A percentile compares a stretch with the other conserved stretches of the same genome.
Evolutionary conservation across 2,329 filamentous ascomycete species (phyloP).

Genomic region (Zymoseptoria brevis): DNA sequence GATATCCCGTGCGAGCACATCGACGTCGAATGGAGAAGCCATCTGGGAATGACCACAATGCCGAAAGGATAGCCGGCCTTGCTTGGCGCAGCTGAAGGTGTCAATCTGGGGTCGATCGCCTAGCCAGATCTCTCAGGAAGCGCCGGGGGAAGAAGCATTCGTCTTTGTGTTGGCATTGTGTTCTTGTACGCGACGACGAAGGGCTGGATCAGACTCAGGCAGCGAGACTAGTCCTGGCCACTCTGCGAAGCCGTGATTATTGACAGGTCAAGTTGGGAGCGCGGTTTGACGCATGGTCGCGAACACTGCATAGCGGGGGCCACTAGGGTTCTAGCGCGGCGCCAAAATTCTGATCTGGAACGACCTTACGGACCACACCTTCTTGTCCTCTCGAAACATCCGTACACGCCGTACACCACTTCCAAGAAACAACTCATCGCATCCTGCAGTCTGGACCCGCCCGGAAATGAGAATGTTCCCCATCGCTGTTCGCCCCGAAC

Average conservation of each 20-base stretch:
- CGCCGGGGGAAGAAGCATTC: not conserved
- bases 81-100: too few species aligned
- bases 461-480: not conserved
- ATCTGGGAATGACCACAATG: not conserved
- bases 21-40: slow-evolving; percentile 6
- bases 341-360: not conserved
- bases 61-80: not conserved
- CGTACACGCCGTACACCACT: not conserved
- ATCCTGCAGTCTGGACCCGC: not conserved
- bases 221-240: too few species aligned
- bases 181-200: not conserved
- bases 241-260: too few species aligned
- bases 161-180: not conserved
- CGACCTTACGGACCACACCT: not conserved
- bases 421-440: not conserved
- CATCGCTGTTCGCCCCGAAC: not conserved
- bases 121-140: not conserved
- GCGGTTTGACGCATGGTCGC: too few species aligned
- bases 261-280: too few species aligned
- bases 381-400: not conserved
- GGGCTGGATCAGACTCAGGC: not conserved
- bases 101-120: too few species aligned
- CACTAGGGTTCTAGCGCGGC: not conserved
- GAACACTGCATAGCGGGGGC: too few species aligned
- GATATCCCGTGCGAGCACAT: slow-evolving; percentile 13